phyloP scores from a whole-genome alignment of 192 early-diverging fungal species.

The Thamnidium elegans region DNA sequence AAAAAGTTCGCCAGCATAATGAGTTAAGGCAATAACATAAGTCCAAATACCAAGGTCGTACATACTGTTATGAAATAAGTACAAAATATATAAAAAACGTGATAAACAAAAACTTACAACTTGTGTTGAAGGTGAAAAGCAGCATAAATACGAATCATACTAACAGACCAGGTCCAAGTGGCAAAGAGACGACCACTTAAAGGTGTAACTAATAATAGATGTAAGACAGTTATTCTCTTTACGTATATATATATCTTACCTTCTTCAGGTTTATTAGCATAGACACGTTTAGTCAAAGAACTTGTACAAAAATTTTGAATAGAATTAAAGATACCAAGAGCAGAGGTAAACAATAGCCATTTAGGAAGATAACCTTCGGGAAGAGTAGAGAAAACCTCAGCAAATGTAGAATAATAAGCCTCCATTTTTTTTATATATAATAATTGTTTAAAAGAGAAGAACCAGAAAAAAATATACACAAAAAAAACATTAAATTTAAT shows the following conservation, averaged over 20 bases:
- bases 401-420: constrained; percentile 3
- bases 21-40: constrained; percentile 66
- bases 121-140: constrained; percentile 78
- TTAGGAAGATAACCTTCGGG: constrained; percentile 61
- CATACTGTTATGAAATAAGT: constrained; percentile 36
- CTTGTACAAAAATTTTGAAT: constrained; percentile 80
- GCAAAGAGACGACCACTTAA: constrained; percentile 84
- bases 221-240: background rate
- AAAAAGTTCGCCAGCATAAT: constrained; percentile 66
- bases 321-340: constrained; percentile 79
- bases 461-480: too few relatives aligned
- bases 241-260: constrained; percentile 35
- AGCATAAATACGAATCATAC: constrained; percentile 78
- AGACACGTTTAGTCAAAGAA: constrained; percentile 74
- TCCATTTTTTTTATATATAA: constrained; percentile 21
- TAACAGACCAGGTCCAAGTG: constrained; percentile 82
- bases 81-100: background rate
- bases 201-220: constrained; percentile 62
- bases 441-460: background rate
- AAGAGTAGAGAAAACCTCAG: constrained; percentile 31
- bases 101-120: constrained; percentile 44
- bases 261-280: constrained; percentile 60
- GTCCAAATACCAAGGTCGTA: constrained; percentile 61
- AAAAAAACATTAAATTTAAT: too few relatives aligned
- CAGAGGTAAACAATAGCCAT: constrained; percentile 73